Conservation (phyloP, 805 yeast genomes). For the Yarrowia sp. region DNA sequence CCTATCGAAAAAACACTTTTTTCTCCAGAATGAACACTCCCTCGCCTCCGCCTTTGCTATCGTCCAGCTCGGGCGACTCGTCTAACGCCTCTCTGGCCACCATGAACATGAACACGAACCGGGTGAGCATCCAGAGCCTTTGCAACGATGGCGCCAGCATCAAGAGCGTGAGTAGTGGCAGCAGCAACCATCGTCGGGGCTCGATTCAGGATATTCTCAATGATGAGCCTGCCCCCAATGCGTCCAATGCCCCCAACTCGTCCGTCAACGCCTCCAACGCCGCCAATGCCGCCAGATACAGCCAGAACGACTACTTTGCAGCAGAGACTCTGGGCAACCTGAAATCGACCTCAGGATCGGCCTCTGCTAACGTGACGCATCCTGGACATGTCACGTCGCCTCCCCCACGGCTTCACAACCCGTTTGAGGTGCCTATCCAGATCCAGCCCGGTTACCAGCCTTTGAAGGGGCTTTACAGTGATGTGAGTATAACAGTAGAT, state of each 20-base stretch:
- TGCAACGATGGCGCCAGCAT: conserved; percentile 9
- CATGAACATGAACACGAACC: neutral
- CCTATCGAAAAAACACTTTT: too few species aligned
- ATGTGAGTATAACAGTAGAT: neutral
- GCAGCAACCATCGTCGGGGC: neutral
- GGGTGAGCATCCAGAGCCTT: conserved; percentile 11
- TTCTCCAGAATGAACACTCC: neutral
- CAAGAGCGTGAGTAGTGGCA: conserved; percentile 3
- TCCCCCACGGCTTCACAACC: neutral
- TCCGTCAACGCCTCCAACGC: neutral
- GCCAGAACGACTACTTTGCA: conserved; percentile 7
- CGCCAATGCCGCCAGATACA: neutral
- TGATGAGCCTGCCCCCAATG: neutral
- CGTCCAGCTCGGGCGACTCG: conserved; percentile 24
- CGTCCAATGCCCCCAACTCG: too few species aligned
- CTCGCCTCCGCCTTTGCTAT: conserved; percentile 12
- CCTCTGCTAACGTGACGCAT: too few species aligned
- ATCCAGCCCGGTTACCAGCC: conserved; percentile 23
- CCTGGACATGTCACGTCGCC: neutral
- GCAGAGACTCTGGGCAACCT: conserved; percentile 15
- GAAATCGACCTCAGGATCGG: neutral
- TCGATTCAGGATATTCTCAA: conserved; percentile 11
- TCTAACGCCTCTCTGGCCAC: conserved; percentile 17
- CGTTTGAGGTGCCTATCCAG: conserved; percentile 20
- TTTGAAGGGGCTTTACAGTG: conserved; percentile 21